A percentile compares a stretch with the other conserved stretches of the same genome.
phyloP scores from a whole-genome alignment of 805 yeast species.

The Lachancea sp. region DNA sequence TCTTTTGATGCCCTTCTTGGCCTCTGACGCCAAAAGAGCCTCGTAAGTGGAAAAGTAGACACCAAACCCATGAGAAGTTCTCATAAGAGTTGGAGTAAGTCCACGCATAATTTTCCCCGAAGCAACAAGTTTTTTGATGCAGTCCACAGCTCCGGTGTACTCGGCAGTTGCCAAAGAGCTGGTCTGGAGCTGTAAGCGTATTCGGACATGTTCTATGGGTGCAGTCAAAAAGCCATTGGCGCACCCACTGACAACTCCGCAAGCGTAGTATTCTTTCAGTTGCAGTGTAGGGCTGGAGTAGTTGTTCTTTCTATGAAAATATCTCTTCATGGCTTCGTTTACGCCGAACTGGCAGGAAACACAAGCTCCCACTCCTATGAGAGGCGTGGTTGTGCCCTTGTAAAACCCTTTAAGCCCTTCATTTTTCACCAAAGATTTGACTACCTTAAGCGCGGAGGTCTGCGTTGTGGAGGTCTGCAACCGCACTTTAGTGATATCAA shows the following conservation, averaged over 20 bases:
- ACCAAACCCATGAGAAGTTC: conserved; percentile 89
- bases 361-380: conserved; percentile 96
- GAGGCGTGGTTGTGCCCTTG: conserved; percentile 89
- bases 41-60: conserved; percentile 86
- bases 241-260: conserved; percentile 87
- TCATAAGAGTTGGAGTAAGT: conserved; percentile 66
- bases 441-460: conserved; percentile 64
- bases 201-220: conserved; percentile 93
- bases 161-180: conserved; percentile 34
- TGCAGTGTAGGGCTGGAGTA: conserved; percentile 17
- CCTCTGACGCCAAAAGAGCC: conserved; percentile 60
- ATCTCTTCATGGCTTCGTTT: conserved; percentile 87
- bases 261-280: conserved; percentile 63
- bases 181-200: conserved; percentile 75
- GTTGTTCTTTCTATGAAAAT: conserved; percentile 34
- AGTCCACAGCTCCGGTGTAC: conserved; percentile 46
- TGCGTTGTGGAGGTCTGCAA: conserved; percentile 82
- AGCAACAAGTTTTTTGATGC: conserved; percentile 43
- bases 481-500: conserved; percentile 90
- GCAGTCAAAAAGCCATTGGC: conserved; percentile 86
- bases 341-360: conserved; percentile 95
- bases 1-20: conserved; percentile 42
- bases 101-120: conserved; percentile 72
- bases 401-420: conserved; percentile 88
- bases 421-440: conserved; percentile 57